Evolutionary conservation across 2,329 filamentous ascomycete genomes (phyloP), one percentile per base, ranked within the genome.

Genomic region (Lachnellula arida): DNA sequence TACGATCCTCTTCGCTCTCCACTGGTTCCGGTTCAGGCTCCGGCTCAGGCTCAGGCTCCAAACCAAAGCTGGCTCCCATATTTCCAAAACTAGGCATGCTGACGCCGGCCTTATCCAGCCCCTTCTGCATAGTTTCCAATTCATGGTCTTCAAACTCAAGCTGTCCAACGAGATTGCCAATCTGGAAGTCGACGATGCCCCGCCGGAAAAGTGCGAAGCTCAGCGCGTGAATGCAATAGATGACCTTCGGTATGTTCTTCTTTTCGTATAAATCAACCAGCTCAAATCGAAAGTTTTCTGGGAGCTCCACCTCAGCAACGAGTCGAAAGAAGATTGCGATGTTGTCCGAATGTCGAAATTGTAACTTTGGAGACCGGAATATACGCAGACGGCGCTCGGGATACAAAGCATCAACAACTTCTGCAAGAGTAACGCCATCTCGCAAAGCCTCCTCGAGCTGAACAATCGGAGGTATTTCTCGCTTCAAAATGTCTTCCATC

Each of bases 211-310:
- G 79, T n/a, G 99, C 80, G 91, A 93, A 99, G 70, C 93, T 97
- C 17, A 99, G 78, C 0, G 94, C 94, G 68, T 99, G 94, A 51
- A 99, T 94, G 70, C 94, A 99, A 75, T 99, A 96, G 60, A 99
- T 99, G 70, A 97, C 95, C 72, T 97, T 99, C 4, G 94, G 94
- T 1, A 97, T 95, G 67, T 99, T 99, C 75, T 99, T 99, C 78
- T 97, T 99, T 74, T 99, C 95, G 76, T 99, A 99, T 12, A 99
- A 76, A 73, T 99, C 94, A 61, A 97, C 96, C 46, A 97, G 79
- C 71, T 99, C 94, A 71, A 99, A 99, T 55, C 93, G 86, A 72
- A 99, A 99, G 17, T 99, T 81, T 65, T 99, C 95, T 1, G 94
- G 94, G 3, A 99, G 77, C 67, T 96, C 89, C 8, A 97, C 85